phyloP scores from a whole-genome alignment of 2,329 filamentous ascomycete species.

The Dryadomyces sulphureus region DNA sequence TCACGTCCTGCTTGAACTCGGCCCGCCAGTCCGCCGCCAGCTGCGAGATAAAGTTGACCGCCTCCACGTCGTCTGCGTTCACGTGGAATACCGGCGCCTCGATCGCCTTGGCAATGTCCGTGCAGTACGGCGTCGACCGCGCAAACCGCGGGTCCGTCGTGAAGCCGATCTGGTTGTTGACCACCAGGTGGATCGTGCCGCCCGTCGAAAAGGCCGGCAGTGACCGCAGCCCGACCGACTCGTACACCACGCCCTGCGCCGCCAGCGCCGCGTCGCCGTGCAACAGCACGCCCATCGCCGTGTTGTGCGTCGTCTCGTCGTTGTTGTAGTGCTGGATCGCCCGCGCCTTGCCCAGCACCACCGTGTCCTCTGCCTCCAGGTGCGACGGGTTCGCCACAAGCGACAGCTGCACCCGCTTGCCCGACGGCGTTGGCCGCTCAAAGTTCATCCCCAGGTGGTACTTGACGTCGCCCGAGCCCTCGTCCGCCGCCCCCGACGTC shows the following conservation, averaged over 20 bases:
- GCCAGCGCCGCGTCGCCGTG: slow-evolving; percentile 97
- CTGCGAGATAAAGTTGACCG: slow-evolving; percentile 96
- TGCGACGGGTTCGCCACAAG: slow-evolving; percentile 97
- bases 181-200: slow-evolving; percentile 89
- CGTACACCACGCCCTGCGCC: slow-evolving; percentile 93
- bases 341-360: slow-evolving; percentile 92
- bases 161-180: slow-evolving; percentile 99
- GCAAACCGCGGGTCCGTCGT: slow-evolving; percentile 96
- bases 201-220: slow-evolving; percentile 94
- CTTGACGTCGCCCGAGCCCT: slow-evolving; percentile 97
- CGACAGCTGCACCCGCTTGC: slow-evolving; percentile 97
- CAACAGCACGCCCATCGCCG: slow-evolving; percentile 88
- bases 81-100: slow-evolving; percentile 98
- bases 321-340: slow-evolving; percentile 99
- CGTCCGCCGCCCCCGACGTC: slow-evolving; percentile 72
- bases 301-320: slow-evolving; percentile 76
- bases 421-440: slow-evolving; percentile 91
- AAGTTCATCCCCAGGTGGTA: slow-evolving; percentile 99
- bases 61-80: slow-evolving; percentile 96
- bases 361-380: slow-evolving; percentile 93
- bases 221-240: slow-evolving; percentile 94
- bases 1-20: slow-evolving; percentile 95
- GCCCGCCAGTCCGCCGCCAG: slow-evolving; percentile 95
- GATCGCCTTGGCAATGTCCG: slow-evolving; percentile 97
- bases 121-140: slow-evolving; percentile 96